Conservation (phyloP, 768 basidiomycete species). For the Tubosaeta sp. region DNA sequence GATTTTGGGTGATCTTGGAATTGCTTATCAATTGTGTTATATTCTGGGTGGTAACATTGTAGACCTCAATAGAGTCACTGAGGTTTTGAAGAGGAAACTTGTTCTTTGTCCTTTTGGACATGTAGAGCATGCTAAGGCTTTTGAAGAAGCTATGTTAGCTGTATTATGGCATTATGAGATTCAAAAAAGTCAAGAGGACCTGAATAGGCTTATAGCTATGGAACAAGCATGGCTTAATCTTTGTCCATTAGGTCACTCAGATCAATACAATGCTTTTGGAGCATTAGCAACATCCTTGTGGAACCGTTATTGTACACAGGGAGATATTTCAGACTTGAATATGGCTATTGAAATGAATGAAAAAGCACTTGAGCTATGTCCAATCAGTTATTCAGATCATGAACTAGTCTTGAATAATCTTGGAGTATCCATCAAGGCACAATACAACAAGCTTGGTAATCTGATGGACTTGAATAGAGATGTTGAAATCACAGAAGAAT, state of each 20-base stretch:
- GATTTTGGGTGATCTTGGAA: not conserved
- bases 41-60: not conserved
- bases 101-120: not conserved
- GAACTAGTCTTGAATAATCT: not conserved
- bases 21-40: not conserved
- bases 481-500: not conserved
- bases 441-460: not conserved
- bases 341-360: not conserved
- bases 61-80: constrained; percentile 1
- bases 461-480: not conserved
- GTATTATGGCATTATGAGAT: not conserved
- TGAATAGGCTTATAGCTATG: not conserved
- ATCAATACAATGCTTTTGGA: not conserved
- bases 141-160: not conserved
- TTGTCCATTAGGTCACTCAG: not conserved
- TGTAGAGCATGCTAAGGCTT: not conserved
- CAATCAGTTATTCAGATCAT: not conserved
- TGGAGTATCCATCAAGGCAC: not conserved
- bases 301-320: not conserved
- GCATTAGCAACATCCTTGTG: not conserved
- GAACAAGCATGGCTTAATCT: not conserved
- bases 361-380: not conserved
- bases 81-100: not conserved
- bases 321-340: not conserved
- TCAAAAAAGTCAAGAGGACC: not conserved